Base-by-base conservation (phyloP, 495 filamentous ascomycete species). In the Aspergillus conjunctus region DNA sequence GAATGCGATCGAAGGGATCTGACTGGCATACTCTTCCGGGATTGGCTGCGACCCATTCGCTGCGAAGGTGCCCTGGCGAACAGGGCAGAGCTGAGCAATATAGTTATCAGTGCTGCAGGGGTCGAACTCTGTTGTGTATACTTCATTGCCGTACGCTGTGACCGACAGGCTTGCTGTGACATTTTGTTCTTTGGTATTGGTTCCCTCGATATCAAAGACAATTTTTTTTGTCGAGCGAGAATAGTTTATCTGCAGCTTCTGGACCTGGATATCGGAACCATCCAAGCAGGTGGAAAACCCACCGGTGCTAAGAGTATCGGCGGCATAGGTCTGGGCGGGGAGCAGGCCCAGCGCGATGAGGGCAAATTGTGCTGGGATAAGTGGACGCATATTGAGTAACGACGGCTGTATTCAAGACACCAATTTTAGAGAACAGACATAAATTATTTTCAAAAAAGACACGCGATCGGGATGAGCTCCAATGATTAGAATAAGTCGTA, bases 1-100 rank as follows among this genome's bases (percentile, higher is more conserved):
- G 74, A 98, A 98, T 4, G 94, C 94, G 63, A 98, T 96, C 0
- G 87, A 81, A 9, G 94, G 94, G 55, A 98, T 93, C 70, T 89
- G 71, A 58, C 78, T 82, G 17, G 88, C 88, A 69, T 86, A 92
- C 43, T 83, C 66, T 0, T 79, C 62, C 4, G 94, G 91, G 26
- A 98, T 89, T 11, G 68, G 59, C 68, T 92, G 85, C 1, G 68
- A 70, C 9, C 93, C 93, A 30, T 73, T 75, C 4, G 94, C 91
- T 14, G 85, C 71, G 69, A 98, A 98, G 11, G 71, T 69, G 37
- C 92, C 89, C 2, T 77, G 73, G 15, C 92, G 91, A 20, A 96
- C 82, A 63, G 94, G 94, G 75, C 94, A 98, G 48, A 98, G 78
- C 63, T 91, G 71, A 5, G 77, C 65, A 26, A 98, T 83, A 58